phyloP scores from a whole-genome alignment of 1,284 basidiomycete genomes.

The Ganoderma resinaceum region DNA sequence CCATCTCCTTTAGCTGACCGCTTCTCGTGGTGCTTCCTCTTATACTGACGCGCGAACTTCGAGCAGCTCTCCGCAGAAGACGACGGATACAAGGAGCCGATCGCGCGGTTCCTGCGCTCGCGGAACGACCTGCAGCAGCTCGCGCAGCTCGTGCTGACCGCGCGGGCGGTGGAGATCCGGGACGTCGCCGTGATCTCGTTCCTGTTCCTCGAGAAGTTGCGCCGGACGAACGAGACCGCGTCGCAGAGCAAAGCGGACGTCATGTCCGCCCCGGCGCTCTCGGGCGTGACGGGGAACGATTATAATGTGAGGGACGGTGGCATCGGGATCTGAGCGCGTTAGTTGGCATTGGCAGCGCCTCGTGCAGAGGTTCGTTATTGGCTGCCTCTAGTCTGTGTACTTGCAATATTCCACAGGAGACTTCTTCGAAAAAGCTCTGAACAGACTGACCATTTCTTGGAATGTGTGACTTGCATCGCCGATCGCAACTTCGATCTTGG shows the following conservation, averaged over 20 bases:
- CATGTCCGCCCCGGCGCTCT: not conserved
- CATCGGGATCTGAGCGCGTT: not conserved
- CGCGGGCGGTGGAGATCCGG: constrained; percentile 43
- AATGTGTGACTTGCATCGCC: not conserved
- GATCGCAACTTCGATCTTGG: not conserved
- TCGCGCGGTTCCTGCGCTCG: constrained; percentile 46
- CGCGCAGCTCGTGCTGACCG: constrained; percentile 43
- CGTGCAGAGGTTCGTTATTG: not conserved
- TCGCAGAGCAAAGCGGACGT: not conserved
- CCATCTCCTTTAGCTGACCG: not conserved
- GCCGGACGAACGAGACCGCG: constrained; percentile 31
- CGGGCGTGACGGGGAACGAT: constrained; percentile 5
- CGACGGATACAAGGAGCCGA: constrained; percentile 40
- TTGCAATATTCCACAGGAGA: not conserved
- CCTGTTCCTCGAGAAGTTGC: constrained; percentile 44
- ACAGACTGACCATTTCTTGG: not conserved
- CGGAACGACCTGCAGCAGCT: constrained; percentile 31
- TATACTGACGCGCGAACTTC: not conserved
- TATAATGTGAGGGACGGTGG: constrained; percentile 6
- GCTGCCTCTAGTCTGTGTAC: not conserved
- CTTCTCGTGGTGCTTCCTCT: not conserved
- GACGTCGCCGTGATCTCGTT: constrained; percentile 49
- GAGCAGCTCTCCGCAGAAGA: constrained; percentile 44
- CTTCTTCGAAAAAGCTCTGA: not conserved
- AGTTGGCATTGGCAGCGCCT: too few relatives aligned